Evolutionary conservation across 176 grass and related monocot genomes (phyloP).

Genomic region (Cymbopogon citratus): DNA sequence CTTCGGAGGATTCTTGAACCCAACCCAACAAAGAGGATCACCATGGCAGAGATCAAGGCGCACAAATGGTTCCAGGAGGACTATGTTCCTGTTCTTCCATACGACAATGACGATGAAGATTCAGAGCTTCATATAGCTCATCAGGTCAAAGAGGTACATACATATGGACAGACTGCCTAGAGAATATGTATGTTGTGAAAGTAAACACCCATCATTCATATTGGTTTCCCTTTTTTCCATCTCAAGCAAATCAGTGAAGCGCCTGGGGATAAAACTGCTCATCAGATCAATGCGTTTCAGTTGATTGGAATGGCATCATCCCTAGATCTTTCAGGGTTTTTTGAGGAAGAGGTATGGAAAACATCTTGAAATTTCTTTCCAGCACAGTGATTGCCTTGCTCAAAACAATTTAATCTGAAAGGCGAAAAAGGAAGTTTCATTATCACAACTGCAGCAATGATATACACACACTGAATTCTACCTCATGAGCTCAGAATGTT

Average conservation of each 20-base stretch:
- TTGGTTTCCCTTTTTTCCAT: conserved; percentile 4
- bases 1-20: conserved; percentile 73
- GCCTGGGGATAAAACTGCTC: conserved; percentile 13
- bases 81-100: conserved; percentile 47
- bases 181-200: background rate
- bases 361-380: background rate
- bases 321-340: conserved; percentile 86
- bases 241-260: conserved; percentile 39
- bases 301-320: conserved; percentile 90
- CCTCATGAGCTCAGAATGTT: background rate
- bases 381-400: background rate
- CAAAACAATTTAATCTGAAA: background rate
- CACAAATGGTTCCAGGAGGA: conserved; percentile 69
- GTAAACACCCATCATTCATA: background rate
- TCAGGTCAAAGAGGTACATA: conserved; percentile 53
- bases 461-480: background rate
- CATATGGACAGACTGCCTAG: background rate
- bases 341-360: conserved; percentile 78
- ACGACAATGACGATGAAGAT: conserved; percentile 56
- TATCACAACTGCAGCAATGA: background rate
- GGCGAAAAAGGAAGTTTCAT: background rate
- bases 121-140: conserved; percentile 16
- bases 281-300: conserved; percentile 85
- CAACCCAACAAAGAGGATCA: conserved; percentile 52
- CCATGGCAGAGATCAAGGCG: conserved; percentile 56